Conservation (phyloP, 805 yeast genomes). For the Metschnikowia noctiluminum region DNA sequence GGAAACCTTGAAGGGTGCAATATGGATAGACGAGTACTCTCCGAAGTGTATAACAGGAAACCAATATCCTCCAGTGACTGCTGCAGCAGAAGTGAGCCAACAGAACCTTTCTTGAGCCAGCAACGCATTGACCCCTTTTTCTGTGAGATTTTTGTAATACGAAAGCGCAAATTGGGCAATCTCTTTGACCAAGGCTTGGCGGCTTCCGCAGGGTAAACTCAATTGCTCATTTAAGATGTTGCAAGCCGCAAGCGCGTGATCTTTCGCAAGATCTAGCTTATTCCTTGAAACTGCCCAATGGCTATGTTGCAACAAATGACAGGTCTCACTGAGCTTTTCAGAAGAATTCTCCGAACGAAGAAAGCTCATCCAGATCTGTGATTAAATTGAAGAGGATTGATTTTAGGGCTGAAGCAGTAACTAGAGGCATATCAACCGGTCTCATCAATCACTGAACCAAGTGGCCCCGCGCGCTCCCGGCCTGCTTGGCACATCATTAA, state of each 20-base stretch:
- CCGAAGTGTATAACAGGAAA: slow-evolving; percentile 13
- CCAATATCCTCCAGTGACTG: slow-evolving; percentile 15
- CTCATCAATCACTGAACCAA: neutral
- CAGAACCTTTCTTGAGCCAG: slow-evolving; percentile 16
- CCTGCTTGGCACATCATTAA: too few relatives aligned
- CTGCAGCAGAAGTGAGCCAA: slow-evolving; percentile 17
- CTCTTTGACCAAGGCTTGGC: neutral
- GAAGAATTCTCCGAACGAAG: neutral
- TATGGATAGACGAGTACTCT: slow-evolving; percentile 1
- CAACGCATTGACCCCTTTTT: slow-evolving; percentile 9
- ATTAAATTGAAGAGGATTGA: too few relatives aligned
- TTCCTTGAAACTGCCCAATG: slow-evolving; percentile 11
- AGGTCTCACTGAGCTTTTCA: slow-evolving; percentile 1
- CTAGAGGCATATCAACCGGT: too few relatives aligned
- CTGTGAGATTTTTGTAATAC: slow-evolving; percentile 7
- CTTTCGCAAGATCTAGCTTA: slow-evolving; percentile 8
- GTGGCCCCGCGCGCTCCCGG: neutral
- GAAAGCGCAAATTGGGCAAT: slow-evolving; percentile 12
- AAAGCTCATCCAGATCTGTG: neutral
- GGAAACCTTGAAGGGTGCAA: slow-evolving; percentile 7
- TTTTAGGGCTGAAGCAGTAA: too few relatives aligned
- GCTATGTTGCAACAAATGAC: slow-evolving; percentile 11
- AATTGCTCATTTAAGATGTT: slow-evolving; percentile 8
- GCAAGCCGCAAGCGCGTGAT: slow-evolving; percentile 11
- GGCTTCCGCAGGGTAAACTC: neutral